Evolutionary conservation across 2,329 filamentous ascomycete genomes (phyloP), one percentile per base, ranked within the genome.

Genomic region (Ceratocystis ficicola): DNA sequence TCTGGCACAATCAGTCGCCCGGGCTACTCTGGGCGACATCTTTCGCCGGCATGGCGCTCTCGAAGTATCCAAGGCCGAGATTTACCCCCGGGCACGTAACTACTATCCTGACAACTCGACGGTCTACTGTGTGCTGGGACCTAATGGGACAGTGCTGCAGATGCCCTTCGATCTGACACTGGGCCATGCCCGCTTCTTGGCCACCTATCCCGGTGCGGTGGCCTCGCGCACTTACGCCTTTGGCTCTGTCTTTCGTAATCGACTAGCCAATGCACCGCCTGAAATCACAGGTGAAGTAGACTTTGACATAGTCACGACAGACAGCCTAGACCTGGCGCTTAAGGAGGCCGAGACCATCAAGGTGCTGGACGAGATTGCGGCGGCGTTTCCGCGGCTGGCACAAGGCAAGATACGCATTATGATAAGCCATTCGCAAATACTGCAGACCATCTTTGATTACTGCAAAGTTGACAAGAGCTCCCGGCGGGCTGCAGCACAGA

Each of bases 321-420:
- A 92, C 70, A 87, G 87, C 0, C 76, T 91, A 4, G 91, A 97
- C 71, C 78, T 95, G 59, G 87, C 91, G 0, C 75, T 96, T 66
- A 95, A 95, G 72, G 94, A 99, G 75, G 93, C 93, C 0, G 93
- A 97, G 74, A 87, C 91, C 0, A 83, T 99, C 70, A 97, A 96
- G 71, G 92, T 97, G 1, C 78, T 97, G 25, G 94, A 99, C 73
- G 94, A 99, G 73, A 88, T 96, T 50, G 82, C 95, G 17, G 81
- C 86, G 62, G 83, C 87, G 4, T 92, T 97, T 69, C 92, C 92
- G 0, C 85, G 86, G 1, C 78, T 95, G 12, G 81, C 83, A 8
- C 80, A 84, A 0, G 81, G 82, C 1, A 83, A 85, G 30, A 90
- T 96, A 84, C 95, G 89, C 72, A 95, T 96, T 70, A 86, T 96